Base-by-base conservation (phyloP, 2,329 filamentous ascomycete species). In the Xylaria sp. region DNA sequence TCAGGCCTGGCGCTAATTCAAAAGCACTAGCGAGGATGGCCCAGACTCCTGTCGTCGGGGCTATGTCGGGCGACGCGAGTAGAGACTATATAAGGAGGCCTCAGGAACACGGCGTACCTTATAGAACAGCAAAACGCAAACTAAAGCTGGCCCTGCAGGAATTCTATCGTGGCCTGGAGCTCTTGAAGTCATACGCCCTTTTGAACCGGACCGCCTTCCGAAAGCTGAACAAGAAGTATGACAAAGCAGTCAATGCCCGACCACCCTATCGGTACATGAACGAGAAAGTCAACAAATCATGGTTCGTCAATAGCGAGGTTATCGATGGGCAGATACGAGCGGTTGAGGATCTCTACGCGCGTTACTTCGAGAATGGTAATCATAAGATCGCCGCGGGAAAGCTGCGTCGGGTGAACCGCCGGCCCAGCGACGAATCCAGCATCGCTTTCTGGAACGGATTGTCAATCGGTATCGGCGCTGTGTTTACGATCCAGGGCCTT, bases 201-300 rank as follows among this genome's bases (percentile, higher is more conserved):
- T 82, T 97, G 13, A 99, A 99, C 75, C 86, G 92, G 49, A 97
- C 92, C 0, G 95, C 93, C 0, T 98, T 98, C 72, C 89, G 93
- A 31, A 99, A 99, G 76, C 92, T 99, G 73, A 97, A 96, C 78
- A 99, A 99, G 76, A 99, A 99, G 77, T 98, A 96, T 74, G 93
- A 98, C 81, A 99, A 98, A 78, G 87, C 90, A 2, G 87, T 93
- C 58, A 87, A 93, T 69, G 89, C 92, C 40, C 85, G 90, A 10
- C 92, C 92, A 0, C 85, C 89, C 0, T 85, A 90, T 72, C 86
- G 90, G 27, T 98, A 94, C 75, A 91, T 97, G 85, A 89, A 89
- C 31, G 93, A 97, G 69, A 94, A 94, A 73, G 93, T 99, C 69
- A 94, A 92, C 78, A 89, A 90, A 65, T 86, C 93, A 1, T 92